Evolutionary conservation across 192 early-diverging fungal species (phyloP).

Genomic region (Hyaloraphidium curvatum): DNA sequence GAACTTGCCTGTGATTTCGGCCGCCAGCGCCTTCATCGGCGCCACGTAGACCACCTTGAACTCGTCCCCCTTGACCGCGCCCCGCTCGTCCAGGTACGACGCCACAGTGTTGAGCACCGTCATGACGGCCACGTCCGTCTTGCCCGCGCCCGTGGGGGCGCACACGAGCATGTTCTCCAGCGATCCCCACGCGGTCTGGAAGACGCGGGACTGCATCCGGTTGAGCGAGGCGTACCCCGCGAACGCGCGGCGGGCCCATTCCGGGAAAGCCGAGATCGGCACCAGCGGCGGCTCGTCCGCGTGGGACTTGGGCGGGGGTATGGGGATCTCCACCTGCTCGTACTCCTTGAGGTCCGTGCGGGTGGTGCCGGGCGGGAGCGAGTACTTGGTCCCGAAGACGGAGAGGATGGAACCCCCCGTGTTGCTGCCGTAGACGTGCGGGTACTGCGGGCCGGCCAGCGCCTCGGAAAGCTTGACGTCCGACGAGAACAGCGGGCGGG

Average conservation of each 20-base stretch:
- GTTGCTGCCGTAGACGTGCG: neutral
- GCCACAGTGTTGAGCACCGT: constrained; percentile 65
- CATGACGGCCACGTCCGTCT: constrained; percentile 93
- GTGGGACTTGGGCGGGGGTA: constrained; percentile 41
- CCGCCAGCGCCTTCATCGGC: constrained; percentile 94
- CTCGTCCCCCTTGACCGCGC: constrained; percentile 49
- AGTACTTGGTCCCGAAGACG: constrained; percentile 1
- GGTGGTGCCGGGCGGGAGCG: constrained; percentile 1
- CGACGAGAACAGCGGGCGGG: neutral
- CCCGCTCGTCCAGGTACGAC: constrained; percentile 14
- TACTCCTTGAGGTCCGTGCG: constrained; percentile 31
- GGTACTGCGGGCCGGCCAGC: neutral
- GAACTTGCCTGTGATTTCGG: constrained; percentile 89
- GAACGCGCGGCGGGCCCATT: constrained; percentile 44
- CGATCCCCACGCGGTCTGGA: constrained; percentile 18
- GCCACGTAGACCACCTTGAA: constrained; percentile 99
- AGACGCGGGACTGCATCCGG: constrained; percentile 90
- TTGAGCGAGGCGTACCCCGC: constrained; percentile 73
- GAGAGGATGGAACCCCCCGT: neutral
- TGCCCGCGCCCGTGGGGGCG: constrained; percentile 96
- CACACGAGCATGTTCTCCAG: constrained; percentile 90
- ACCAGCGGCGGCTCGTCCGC: constrained; percentile 38
- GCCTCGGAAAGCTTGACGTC: neutral
- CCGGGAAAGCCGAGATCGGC: constrained; percentile 55
- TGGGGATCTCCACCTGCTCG: constrained; percentile 82